Evolutionary conservation across 768 basidiomycete species (phyloP), one percentile per base, ranked within the genome.

Genomic region (Collybia sordida): DNA sequence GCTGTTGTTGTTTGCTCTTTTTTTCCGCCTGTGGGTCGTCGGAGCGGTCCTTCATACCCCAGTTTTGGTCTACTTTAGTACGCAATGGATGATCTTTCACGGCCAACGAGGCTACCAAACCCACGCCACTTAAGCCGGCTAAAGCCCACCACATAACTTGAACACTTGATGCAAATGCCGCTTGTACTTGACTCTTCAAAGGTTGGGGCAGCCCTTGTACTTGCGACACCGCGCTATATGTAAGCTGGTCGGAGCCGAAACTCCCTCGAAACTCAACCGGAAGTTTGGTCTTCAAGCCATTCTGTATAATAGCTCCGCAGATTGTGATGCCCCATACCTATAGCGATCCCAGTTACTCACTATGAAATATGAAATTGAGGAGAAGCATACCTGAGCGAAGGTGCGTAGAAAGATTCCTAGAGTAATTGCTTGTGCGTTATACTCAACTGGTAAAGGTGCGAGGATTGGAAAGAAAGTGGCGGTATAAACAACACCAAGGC

Each of bases 251-350:
- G 15, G 58, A 49, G 0, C 69, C 65, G 52, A 76, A 60, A 25
- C 63, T 54, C 0, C 53, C 47, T n/a, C 64, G 23, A 39, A 79
- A 74, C 7, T 58, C 64, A 3, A 50, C 34, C 0, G 82, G 79
- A 0, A 85, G 71, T 0, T 54, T 59, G 28, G 57, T 64, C 6
- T 59, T 56, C 15, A 85, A 71, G 42, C 73, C 53, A 60, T 81
- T 85, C 54, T 80, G 77, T 6, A 85, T 67, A 39, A 83, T 69
- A 0, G 75, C 70, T 12, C 68, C 69, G 2, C 77, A 74, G 49
- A 85, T 71, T 0, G 75, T 68, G 54, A 82, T 64, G 0, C 82
- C 83, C 74, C 79, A 79, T 6, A 67, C 68, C 72, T 80, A 61
- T 1, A 27, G n/a, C 8, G 7, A 14, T n/a, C n/a, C n/a, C n/a